Evolutionary conservation across 164 flowering plant species (phyloP).

Genomic region (Dillenia turbinata): DNA sequence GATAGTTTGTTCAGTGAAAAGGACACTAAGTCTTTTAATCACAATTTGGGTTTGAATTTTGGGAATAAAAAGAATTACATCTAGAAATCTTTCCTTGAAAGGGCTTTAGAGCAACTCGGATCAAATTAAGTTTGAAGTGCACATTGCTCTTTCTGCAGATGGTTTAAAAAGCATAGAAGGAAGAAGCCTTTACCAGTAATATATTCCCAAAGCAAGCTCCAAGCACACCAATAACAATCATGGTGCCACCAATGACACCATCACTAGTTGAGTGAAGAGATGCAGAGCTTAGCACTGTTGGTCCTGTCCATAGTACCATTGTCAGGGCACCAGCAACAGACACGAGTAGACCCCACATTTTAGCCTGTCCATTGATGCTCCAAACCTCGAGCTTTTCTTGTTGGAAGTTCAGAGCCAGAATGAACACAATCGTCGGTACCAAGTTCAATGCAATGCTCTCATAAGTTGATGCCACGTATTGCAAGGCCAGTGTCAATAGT

Average conservation of each 20-base stretch:
- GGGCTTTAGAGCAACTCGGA: no score
- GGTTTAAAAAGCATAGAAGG: no score
- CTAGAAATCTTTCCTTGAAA: no score
- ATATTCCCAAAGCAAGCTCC: constrained; percentile 13
- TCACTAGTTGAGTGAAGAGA: neutral
- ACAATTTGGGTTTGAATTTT: no score
- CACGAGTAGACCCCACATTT: constrained; percentile 12
- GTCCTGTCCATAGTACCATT: constrained; percentile 20
- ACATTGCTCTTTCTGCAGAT: no score
- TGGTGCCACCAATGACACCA: constrained; percentile 1
- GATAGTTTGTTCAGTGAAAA: no score
- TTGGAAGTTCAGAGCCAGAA: constrained; percentile 13
- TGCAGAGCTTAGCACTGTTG: constrained; percentile 1
- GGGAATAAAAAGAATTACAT: no score
- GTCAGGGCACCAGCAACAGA: constrained; percentile 16
- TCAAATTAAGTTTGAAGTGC: no score
- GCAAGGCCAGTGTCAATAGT: constrained; percentile 10
- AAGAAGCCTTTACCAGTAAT: constrained; percentile 7
- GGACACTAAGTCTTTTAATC: no score
- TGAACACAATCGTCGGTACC: constrained; percentile 7
- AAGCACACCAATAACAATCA: constrained; percentile 9
- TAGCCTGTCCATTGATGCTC: constrained; percentile 20
- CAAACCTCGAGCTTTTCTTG: constrained; percentile 14
- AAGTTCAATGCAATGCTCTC: constrained; percentile 17
- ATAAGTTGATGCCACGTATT: constrained; percentile 10